phyloP scores from a whole-genome alignment of 208 protist genomes.

The Naegleria lovaniensis region DNA sequence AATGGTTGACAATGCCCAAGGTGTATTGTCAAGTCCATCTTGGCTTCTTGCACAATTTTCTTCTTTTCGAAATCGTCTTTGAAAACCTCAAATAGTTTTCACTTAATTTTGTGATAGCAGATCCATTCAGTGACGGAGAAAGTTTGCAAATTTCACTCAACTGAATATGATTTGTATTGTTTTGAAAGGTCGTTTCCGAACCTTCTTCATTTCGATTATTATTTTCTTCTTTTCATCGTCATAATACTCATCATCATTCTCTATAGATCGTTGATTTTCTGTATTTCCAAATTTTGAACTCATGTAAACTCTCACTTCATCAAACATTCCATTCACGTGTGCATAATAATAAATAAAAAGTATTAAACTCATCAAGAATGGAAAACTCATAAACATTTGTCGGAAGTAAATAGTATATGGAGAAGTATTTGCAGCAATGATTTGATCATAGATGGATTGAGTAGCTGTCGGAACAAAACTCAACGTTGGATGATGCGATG shows the following conservation, averaged over 20 bases:
- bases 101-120: background rate
- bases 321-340: background rate
- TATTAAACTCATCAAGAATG: background rate
- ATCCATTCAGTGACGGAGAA: background rate
- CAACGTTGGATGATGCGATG: no score
- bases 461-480: background rate
- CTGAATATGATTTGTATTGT: background rate
- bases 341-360: background rate
- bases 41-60: background rate
- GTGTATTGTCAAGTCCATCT: background rate
- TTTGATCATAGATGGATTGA: background rate
- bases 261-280: background rate
- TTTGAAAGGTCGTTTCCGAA: no score
- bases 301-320: background rate
- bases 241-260: background rate
- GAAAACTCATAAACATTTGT: background rate
- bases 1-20: background rate
- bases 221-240: background rate
- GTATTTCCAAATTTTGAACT: background rate
- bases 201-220: no score
- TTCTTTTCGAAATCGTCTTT: background rate
- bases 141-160: background rate
- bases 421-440: background rate
- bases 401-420: background rate
- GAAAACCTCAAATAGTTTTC: background rate